These are phyloP conservation scores for Dacryopinax primogenitus DNA, from an alignment of 768 basidiomycete species.

Conservation along the genomic window DNA sequence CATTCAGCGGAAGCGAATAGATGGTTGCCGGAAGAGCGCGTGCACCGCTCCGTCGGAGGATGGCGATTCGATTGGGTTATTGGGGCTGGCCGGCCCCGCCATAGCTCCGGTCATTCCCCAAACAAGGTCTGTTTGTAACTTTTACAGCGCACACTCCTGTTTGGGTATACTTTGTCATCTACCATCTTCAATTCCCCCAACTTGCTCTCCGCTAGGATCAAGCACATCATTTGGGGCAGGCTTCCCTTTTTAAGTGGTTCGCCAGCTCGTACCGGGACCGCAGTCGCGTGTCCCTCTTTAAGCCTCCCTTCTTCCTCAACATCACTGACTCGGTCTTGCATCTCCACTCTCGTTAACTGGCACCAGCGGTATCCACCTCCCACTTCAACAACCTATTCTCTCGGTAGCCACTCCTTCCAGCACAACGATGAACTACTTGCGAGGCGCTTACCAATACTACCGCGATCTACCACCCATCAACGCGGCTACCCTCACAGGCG, in stretches of 20 bases:
- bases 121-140: not conserved
- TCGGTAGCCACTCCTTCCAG: not conserved
- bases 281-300: conserved; percentile 2
- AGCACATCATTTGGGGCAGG: not conserved
- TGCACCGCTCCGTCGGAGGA: not conserved
- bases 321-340: not conserved
- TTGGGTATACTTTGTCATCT: no score
- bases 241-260: no score
- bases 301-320: not conserved
- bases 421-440: conserved; percentile 64
- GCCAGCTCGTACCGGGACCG: not conserved
- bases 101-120: not conserved
- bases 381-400: not conserved
- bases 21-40: not conserved
- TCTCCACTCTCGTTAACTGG: not conserved
- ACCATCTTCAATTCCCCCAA: no score
- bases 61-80: not conserved
- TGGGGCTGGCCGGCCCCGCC: not conserved
- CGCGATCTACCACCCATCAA: conserved; percentile 77
- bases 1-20: not conserved
- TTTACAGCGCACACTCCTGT: no score
- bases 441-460: conserved; percentile 82
- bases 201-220: not conserved
- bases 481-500: conserved; percentile 91
- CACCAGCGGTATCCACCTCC: not conserved